A percentile compares a stretch with the other conserved stretches of the same genome.
Conservation (phyloP, 2,329 filamentous ascomycete genomes). For the Claviceps pusilla region DNA sequence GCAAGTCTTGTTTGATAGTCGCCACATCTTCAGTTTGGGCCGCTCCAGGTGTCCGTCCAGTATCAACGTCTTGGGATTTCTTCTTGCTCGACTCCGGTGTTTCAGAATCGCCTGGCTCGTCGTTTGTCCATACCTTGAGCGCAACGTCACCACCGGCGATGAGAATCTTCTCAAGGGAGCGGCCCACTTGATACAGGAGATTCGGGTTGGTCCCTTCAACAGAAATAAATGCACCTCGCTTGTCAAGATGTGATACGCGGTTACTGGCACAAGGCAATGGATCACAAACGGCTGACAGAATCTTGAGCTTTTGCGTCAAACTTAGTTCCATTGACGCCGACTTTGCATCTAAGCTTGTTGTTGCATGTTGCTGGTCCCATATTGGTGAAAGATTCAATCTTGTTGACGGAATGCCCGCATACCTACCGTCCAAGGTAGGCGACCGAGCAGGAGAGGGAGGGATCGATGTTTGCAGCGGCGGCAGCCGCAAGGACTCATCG, state of each 20-base stretch:
- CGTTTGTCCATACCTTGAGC: constrained; percentile 30
- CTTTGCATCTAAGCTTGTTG: constrained; percentile 19
- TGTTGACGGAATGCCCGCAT: constrained; percentile 14
- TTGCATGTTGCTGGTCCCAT: neutral
- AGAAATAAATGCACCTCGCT: constrained; percentile 66
- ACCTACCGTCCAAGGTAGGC: constrained; percentile 13
- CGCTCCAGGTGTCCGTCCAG: neutral
- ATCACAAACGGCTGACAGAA: constrained; percentile 62
- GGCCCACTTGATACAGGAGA: constrained; percentile 42
- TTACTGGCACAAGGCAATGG: constrained; percentile 34
- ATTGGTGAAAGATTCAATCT: constrained; percentile 10
- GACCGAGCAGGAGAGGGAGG: constrained; percentile 17
- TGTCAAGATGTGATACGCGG: constrained; percentile 19
- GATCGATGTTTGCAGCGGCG: constrained; percentile 34
- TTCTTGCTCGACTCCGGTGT: constrained; percentile 1
- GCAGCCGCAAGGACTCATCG: constrained; percentile 38
- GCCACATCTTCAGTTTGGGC: neutral
- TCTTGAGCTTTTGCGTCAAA: constrained; percentile 59
- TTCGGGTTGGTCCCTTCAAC: constrained; percentile 56
- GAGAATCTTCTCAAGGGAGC: constrained; percentile 51
- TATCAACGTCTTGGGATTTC: neutral
- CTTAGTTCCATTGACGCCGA: constrained; percentile 34
- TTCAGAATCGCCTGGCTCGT: constrained; percentile 5
- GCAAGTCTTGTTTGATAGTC: constrained; percentile 21
- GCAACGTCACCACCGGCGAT: constrained; percentile 24